Percentiles rank a stretch among this genome's conserved stretches.
Evolutionary conservation across 2,329 filamentous ascomycete genomes (phyloP).

Genomic region (Microsporum canis): DNA sequence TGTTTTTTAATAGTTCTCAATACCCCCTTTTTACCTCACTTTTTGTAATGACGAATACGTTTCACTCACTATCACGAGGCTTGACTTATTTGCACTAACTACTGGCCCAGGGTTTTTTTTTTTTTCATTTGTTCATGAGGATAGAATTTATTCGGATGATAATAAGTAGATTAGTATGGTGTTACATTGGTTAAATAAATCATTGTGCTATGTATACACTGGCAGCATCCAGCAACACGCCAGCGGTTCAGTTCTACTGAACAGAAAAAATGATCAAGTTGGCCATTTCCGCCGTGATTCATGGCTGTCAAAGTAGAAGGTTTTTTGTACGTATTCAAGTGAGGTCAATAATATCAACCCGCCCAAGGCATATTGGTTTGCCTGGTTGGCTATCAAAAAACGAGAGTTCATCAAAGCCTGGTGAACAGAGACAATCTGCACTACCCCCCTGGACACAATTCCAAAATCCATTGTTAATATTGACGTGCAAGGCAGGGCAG

Average conservation of each 20-base stretch:
- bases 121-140: not conserved
- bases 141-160: not conserved
- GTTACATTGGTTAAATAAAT: not conserved
- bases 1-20: not conserved
- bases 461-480: slow-evolving; percentile 9
- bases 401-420: not conserved
- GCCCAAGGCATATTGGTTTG: not conserved
- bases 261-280: no score
- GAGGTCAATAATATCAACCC: slow-evolving; percentile 9
- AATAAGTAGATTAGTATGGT: not conserved
- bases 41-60: not conserved
- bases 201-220: not conserved
- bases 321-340: not conserved
- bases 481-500: not conserved
- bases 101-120: not conserved
- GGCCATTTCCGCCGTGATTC: no score
- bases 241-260: not conserved
- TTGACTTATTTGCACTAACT: not conserved
- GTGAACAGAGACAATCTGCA: not conserved
- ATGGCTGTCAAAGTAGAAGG: no score
- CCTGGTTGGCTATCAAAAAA: not conserved
- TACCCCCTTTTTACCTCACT: not conserved
- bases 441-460: not conserved
- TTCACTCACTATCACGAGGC: not conserved
- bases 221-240: not conserved